phyloP scores from a whole-genome alignment of 192 early-diverging fungal genomes.

The Podochytrium sp. region DNA sequence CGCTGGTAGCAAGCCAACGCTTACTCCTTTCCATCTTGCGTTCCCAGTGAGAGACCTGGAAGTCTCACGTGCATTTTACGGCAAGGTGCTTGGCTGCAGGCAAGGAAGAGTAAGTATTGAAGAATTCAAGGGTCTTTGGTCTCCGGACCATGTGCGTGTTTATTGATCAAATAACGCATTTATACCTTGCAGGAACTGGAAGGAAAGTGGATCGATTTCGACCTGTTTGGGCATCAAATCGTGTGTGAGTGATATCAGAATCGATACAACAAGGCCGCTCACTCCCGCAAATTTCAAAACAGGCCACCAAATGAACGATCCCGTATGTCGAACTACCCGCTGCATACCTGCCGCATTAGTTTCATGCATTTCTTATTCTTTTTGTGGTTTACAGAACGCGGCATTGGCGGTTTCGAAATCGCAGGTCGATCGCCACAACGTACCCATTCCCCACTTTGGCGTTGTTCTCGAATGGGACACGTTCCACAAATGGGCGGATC shows the following conservation, averaged over 20 bases:
- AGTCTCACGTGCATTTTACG: slow-evolving; percentile 30
- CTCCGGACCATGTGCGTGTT: too few species aligned
- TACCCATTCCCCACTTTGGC: slow-evolving; percentile 47
- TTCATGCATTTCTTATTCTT: background rate
- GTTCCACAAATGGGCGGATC: slow-evolving; percentile 35
- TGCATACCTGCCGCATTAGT: background rate
- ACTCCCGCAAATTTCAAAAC: background rate
- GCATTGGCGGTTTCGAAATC: background rate
- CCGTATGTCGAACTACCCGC: background rate
- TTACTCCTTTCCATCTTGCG: slow-evolving; percentile 40
- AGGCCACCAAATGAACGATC: slow-evolving; percentile 3
- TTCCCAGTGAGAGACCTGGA: slow-evolving; percentile 36
- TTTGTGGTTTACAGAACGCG: background rate
- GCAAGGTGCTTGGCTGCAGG: slow-evolving; percentile 28
- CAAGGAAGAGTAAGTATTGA: slow-evolving; percentile 34
- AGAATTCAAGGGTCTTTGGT: too few species aligned
- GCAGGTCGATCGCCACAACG: slow-evolving; percentile 33
- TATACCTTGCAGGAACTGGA: background rate
- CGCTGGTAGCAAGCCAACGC: background rate
- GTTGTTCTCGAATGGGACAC: slow-evolving; percentile 41
- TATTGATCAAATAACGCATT: background rate
- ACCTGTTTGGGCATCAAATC: slow-evolving; percentile 44
- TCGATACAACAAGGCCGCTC: too few species aligned
- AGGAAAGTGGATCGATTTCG: slow-evolving; percentile 38
- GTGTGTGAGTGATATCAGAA: slow-evolving; percentile 32